Percentiles rank a stretch among this genome's conserved stretches.
phyloP scores from a whole-genome alignment of 345 rosid genomes.

The Eucalyptus decipiens region DNA sequence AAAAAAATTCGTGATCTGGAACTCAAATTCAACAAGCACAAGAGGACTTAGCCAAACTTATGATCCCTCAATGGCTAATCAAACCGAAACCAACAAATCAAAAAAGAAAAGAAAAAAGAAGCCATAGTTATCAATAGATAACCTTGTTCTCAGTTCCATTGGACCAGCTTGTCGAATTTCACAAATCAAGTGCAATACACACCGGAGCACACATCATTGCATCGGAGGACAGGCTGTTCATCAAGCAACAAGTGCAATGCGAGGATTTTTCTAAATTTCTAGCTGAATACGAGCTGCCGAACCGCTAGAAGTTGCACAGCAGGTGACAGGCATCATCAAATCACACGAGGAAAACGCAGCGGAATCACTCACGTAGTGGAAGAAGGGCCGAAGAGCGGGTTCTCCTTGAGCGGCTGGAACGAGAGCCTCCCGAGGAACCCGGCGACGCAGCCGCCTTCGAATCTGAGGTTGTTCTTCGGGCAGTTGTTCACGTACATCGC shows the following conservation, averaged over 20 bases:
- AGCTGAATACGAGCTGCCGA: background rate
- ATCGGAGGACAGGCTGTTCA: background rate
- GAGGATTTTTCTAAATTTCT: background rate
- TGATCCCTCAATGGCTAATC: background rate
- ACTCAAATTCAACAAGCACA: background rate
- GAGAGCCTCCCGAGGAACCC: constrained; percentile 72
- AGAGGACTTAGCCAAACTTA: background rate
- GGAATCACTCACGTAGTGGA: constrained; percentile 48
- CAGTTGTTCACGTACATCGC: constrained; percentile 87
- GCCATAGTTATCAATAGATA: background rate
- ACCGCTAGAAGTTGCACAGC: background rate
- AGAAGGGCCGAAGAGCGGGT: constrained; percentile 95
- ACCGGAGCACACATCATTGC: background rate
- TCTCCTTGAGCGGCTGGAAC: constrained; percentile 78
- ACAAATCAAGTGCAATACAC: background rate
- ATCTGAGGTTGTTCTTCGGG: constrained; percentile 35
- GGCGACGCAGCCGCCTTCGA: constrained; percentile 50
- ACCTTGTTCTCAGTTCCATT: background rate
- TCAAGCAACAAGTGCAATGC: background rate
- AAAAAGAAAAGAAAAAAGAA: background rate
- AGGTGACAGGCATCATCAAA: background rate
- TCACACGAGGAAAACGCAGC: background rate
- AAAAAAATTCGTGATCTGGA: background rate
- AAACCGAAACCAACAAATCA: background rate
- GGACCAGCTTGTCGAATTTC: background rate